A percentile compares a stretch with the other conserved stretches of the same genome.
phyloP scores from a whole-genome alignment of 352 stramenopile species.

The Albugo laibachii region DNA sequence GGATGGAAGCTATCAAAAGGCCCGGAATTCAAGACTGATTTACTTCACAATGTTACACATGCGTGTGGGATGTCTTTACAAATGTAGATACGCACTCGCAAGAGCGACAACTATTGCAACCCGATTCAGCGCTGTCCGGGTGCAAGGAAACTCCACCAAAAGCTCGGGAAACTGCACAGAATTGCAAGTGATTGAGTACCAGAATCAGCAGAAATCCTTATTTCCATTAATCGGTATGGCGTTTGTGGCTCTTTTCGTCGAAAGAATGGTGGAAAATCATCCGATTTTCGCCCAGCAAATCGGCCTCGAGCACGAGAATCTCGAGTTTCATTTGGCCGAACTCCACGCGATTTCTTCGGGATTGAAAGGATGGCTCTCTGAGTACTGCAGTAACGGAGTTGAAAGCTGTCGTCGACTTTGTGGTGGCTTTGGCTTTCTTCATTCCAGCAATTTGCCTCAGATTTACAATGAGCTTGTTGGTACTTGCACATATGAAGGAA shows the following conservation, averaged over 20 bases:
- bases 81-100: conserved; percentile 16
- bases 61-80: conserved; percentile 85
- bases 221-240: not conserved
- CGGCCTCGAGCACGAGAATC: not conserved
- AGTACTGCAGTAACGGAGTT: conserved; percentile 31
- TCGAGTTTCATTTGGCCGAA: not conserved
- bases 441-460: conserved; percentile 12
- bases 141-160: conserved; percentile 29
- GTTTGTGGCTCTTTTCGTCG: not conserved
- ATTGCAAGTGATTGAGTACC: not conserved
- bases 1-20: conserved; percentile 10
- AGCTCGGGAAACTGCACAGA: conserved; percentile 27
- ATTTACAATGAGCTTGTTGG: conserved; percentile 22
- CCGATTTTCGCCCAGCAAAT: not conserved
- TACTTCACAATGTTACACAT: conserved; percentile 18
- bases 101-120: conserved; percentile 41
- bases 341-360: not conserved
- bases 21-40: no score
- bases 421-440: conserved; percentile 80
- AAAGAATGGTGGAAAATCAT: not conserved
- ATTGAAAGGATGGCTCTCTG: conserved; percentile 6
- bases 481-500: conserved; percentile 40
- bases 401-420: conserved; percentile 89
- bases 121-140: conserved; percentile 42
- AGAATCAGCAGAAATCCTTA: not conserved